Percentiles rank a stretch among this genome's conserved stretches.
Evolutionary conservation across 169 alveolate species (phyloP).

Genomic region (Amoebophrya sp.): DNA sequence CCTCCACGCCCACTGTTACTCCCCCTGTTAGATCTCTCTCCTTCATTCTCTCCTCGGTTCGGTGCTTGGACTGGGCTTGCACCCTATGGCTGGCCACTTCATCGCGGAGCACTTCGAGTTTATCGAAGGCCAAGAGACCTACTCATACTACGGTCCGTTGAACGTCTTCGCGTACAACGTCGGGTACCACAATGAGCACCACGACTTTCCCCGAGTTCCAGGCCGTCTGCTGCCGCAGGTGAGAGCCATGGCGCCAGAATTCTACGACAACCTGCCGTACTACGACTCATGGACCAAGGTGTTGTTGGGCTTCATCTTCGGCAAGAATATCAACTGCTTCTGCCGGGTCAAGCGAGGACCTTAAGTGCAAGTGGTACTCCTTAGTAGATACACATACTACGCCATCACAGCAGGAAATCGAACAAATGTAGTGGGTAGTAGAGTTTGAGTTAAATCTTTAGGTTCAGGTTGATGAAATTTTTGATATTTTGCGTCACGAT

Average conservation of each 20-base stretch:
- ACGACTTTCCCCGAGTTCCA: constrained; percentile 63
- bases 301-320: neutral
- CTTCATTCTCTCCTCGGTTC: constrained; percentile 52
- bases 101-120: constrained; percentile 70
- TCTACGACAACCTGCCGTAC: constrained; percentile 54
- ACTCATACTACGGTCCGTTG: constrained; percentile 61
- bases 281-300: constrained; percentile 35
- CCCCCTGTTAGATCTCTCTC: too few species aligned
- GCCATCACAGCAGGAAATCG: too few species aligned
- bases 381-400: too few species aligned
- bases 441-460: too few species aligned
- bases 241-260: constrained; percentile 56
- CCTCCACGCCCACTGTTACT: too few species aligned
- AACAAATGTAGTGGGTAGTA: too few species aligned
- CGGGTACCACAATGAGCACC: constrained; percentile 74
- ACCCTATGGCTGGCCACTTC: constrained; percentile 62
- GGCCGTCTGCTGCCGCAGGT: constrained; percentile 57
- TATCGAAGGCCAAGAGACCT: constrained; percentile 56
- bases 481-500: too few species aligned
- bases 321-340: neutral
- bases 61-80: constrained; percentile 58
- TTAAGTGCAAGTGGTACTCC: too few species aligned
- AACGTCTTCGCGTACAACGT: constrained; percentile 59
- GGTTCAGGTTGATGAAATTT: too few species aligned
- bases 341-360: neutral